These are phyloP conservation scores for Phragmites australis DNA, from an alignment of 176 grass and related monocot species.

Conservation along the genomic window DNA sequence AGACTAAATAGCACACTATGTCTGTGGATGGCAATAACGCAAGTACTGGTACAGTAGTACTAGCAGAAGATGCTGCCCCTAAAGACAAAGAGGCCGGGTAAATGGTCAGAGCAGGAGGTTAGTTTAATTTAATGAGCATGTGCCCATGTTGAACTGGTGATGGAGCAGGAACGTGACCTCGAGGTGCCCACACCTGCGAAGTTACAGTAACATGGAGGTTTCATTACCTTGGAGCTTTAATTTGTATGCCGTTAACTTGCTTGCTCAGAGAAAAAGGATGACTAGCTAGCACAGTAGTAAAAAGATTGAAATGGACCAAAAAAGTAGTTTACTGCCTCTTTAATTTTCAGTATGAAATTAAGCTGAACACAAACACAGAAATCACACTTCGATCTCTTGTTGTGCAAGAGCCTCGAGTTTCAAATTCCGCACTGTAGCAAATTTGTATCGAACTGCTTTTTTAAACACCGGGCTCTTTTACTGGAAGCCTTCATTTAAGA, in stretches of 20 bases:
- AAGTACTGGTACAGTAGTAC: background rate
- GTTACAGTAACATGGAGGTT: background rate
- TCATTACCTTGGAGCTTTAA: background rate
- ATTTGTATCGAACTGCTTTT: too few species aligned
- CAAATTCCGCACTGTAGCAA: background rate
- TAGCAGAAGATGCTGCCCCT: constrained; percentile 1
- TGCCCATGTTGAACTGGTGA: background rate
- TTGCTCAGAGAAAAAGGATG: background rate
- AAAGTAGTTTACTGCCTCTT: background rate
- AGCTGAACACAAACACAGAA: background rate
- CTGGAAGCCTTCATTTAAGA: too few species aligned
- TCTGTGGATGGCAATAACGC: constrained; percentile 15
- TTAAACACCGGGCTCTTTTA: too few species aligned
- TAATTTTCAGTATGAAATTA: background rate
- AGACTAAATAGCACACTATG: constrained; percentile 20
- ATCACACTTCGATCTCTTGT: background rate
- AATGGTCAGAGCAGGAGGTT: background rate
- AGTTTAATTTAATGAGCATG: constrained; percentile 13
- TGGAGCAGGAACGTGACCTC: background rate
- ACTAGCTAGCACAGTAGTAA: too few species aligned
- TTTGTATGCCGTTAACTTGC: background rate
- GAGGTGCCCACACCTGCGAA: background rate
- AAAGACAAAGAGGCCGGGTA: background rate
- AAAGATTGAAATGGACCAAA: background rate
- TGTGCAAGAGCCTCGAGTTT: background rate